Percentiles rank a stretch among this genome's conserved stretches.
Conservation (phyloP, 129 eudicot genomes). For the Pseudognaphalium luteoalbum region DNA sequence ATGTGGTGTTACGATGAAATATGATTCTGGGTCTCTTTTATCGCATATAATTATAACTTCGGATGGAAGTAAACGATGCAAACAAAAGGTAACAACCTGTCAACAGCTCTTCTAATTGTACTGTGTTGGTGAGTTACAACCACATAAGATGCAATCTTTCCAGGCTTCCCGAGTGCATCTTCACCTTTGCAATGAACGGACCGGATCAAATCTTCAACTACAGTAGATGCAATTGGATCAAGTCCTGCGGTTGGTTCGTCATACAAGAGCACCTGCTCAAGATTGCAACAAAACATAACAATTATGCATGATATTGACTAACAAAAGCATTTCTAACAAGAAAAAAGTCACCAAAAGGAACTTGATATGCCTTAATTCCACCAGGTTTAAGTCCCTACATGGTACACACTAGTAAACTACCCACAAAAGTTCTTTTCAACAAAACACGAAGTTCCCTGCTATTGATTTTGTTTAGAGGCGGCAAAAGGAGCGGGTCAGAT, state of each 20-base stretch:
- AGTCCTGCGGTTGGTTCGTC: constrained; percentile 99
- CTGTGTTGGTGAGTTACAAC: constrained; percentile 98
- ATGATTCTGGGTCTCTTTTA: background rate
- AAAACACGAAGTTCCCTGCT: background rate
- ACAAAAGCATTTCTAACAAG: background rate
- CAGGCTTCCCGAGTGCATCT: constrained; percentile 77
- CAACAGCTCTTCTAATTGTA: constrained; percentile 93
- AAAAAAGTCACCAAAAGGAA: background rate
- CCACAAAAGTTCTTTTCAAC: background rate
- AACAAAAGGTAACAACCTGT: constrained; percentile 53
- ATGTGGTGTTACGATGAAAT: background rate
- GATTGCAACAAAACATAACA: constrained; percentile 6
- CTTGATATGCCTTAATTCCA: background rate
- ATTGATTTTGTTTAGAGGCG: background rate
- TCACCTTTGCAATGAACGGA: constrained; percentile 83
- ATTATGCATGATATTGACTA: background rate
- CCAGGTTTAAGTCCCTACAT: background rate
- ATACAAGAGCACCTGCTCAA: constrained; percentile 78
- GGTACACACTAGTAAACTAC: background rate
- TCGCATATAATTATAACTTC: background rate
- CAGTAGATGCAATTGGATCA: constrained; percentile 98
- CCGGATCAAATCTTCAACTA: constrained; percentile 96
- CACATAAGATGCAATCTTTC: constrained; percentile 83
- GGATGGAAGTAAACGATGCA: constrained; percentile 1
- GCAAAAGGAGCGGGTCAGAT: background rate